Conservation (phyloP, 306 rosid genomes). For the Macrotyloma uniflorum region DNA sequence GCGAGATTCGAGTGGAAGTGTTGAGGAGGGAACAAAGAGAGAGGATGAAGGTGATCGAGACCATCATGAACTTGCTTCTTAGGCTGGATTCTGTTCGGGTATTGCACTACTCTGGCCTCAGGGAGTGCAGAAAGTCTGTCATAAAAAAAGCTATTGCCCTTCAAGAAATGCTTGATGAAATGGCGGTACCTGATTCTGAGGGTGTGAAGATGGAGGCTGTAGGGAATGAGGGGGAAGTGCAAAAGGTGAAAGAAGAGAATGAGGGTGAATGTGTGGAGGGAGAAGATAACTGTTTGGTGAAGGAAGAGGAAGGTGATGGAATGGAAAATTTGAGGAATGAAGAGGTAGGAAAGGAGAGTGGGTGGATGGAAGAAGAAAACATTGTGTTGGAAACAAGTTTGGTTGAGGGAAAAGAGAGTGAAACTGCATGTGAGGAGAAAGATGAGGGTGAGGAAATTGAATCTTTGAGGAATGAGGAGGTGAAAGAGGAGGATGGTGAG, state of each 20-base stretch:
- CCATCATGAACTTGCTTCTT: slow-evolving; percentile 67
- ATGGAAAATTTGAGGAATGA: background rate
- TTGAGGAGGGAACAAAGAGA: slow-evolving; percentile 53
- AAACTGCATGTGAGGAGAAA: background rate
- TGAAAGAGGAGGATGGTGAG: slow-evolving; percentile 44
- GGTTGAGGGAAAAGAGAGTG: background rate
- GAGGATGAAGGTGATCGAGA: slow-evolving; percentile 59
- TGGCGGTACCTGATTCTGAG: background rate
- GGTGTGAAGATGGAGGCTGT: background rate
- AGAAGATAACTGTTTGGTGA: slow-evolving; percentile 1
- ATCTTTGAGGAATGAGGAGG: slow-evolving; percentile 31
- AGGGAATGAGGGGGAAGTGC: background rate
- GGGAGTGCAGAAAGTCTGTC: slow-evolving; percentile 59
- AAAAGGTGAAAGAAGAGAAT: background rate
- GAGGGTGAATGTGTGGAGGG: background rate
- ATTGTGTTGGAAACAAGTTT: background rate
- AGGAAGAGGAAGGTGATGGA: background rate
- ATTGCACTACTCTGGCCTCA: slow-evolving; percentile 51
- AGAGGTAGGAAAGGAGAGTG: background rate
- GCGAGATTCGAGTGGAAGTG: slow-evolving; percentile 32
- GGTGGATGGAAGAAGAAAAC: slow-evolving; percentile 22
- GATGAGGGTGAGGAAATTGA: slow-evolving; percentile 7
- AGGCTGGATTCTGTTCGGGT: slow-evolving; percentile 68
- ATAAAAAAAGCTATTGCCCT: slow-evolving; percentile 61
- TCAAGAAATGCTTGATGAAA: slow-evolving; percentile 65